Evolutionary conservation across 768 basidiomycete genomes (phyloP), one percentile per base, ranked within the genome.

Genomic region (Boletus reticuloceps): DNA sequence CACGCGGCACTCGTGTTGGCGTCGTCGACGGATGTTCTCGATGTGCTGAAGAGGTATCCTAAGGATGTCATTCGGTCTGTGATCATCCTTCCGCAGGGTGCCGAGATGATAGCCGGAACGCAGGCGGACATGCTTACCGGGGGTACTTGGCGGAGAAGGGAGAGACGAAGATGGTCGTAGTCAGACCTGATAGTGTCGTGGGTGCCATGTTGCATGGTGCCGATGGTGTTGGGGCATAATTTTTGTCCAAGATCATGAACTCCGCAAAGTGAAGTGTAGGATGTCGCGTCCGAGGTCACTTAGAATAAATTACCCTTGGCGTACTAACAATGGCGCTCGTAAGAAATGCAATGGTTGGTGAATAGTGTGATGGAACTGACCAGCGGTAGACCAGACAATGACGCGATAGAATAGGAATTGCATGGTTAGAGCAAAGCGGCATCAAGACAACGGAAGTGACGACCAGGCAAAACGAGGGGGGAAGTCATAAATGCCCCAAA

Each of bases 1-100:
- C 72, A 72, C 40, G 69, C 68, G 2, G 66, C 67, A 29, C 63
- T 74, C n/a, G 45, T 74, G 47, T 71, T 74, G 41, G 63, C 13
- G 45, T 4, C 14, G 34, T 52, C 50, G 17, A 19, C 11, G n/a
- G 59, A 49, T 5, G 20, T 62, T 22, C 60, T 57, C 29, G 58
- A 47, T 11, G 47, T 31, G 22, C 2, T 65, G 31, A 11, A 16
- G 17, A 42, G 9, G 19, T 58, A 60, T 40, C 58, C 61, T 11
- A 34, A 3, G 17, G 45, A 41, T 2, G 16, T 55, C 10, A 40
- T 62, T 19, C 60, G 52, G 2, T 31, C 50, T 2, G 27, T 64
- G 20, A 44, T 66, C 20, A 51, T 68, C 3, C 58, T 63, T 32
- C 56, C 60, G 20, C 47, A 50, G 8, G 54, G 39, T 2, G 25